Conservation (phyloP, 2,329 filamentous ascomycete genomes). For the Ascochyta fabae region DNA sequence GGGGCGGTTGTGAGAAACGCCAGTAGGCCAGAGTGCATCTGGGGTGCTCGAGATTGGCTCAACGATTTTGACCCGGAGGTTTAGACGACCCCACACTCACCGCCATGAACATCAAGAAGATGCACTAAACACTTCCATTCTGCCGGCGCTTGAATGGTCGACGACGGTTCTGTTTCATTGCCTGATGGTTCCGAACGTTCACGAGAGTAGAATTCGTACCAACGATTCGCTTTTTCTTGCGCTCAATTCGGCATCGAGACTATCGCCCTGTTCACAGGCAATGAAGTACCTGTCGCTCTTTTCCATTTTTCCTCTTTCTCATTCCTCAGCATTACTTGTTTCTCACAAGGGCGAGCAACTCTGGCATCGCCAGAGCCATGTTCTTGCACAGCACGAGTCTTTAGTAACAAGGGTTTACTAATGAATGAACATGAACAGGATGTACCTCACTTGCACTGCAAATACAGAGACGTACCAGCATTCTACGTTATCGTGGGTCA, state of each 20-base stretch:
- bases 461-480: too few species aligned
- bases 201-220: background rate
- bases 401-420: too few species aligned
- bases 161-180: background rate
- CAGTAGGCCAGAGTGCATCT: slow-evolving; percentile 17
- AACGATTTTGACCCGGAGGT: slow-evolving; percentile 15
- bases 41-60: slow-evolving; percentile 16
- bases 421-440: too few species aligned
- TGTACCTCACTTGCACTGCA: too few species aligned
- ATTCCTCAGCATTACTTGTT: too few species aligned
- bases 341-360: too few species aligned
- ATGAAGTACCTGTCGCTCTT: too few species aligned
- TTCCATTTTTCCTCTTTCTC: too few species aligned
- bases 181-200: slow-evolving; percentile 5
- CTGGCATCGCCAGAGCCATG: too few species aligned
- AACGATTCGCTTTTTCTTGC: background rate
- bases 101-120: slow-evolving; percentile 9
- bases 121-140: slow-evolving; percentile 6
- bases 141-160: slow-evolving; percentile 6
- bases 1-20: slow-evolving; percentile 5
- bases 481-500: too few species aligned
- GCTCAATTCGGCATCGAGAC: background rate
- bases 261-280: background rate
- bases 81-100: slow-evolving; percentile 15
- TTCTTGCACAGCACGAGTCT: too few species aligned